Percentiles rank a stretch among this genome's conserved stretches.
Evolutionary conservation across 2,329 filamentous ascomycete genomes (phyloP).

Genomic region (Monosporascus ibericus): DNA sequence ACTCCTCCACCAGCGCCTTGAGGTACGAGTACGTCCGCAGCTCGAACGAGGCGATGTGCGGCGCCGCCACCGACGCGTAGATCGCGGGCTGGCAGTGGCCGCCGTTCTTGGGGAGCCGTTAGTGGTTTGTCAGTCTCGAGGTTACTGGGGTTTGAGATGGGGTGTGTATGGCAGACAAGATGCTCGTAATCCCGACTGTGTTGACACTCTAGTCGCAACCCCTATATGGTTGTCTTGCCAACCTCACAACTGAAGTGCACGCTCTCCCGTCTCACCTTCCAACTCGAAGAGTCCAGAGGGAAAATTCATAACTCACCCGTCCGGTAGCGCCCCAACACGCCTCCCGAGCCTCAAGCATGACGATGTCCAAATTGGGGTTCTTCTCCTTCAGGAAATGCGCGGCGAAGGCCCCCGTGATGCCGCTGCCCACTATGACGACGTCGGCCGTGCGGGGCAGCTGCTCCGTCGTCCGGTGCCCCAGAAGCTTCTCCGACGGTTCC

Average conservation of each 20-base stretch:
- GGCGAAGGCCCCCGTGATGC: conserved; percentile 69
- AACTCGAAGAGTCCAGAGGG: neutral
- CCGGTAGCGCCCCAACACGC: conserved; percentile 80
- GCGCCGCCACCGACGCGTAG: conserved; percentile 49
- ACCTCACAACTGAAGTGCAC: too few relatives aligned
- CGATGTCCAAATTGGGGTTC: conserved; percentile 43
- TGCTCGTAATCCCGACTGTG: too few relatives aligned
- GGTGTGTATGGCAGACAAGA: too few relatives aligned
- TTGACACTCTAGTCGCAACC: too few relatives aligned
- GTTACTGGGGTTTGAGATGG: too few relatives aligned
- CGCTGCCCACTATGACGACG: conserved; percentile 67
- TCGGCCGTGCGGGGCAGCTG: conserved; percentile 58
- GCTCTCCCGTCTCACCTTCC: too few relatives aligned
- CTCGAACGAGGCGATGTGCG: conserved; percentile 65
- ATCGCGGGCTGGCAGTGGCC: conserved; percentile 71
- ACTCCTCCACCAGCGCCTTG: conserved; percentile 45
- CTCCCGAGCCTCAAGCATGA: conserved; percentile 73
- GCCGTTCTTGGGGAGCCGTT: conserved; percentile 45
- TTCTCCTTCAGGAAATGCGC: conserved; percentile 54
- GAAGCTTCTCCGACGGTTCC: conserved; percentile 56
- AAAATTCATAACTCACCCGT: conserved; percentile 45
- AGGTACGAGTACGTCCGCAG: conserved; percentile 61
- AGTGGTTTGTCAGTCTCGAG: conserved; percentile 2
- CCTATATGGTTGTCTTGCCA: neutral
- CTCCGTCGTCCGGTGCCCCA: conserved; percentile 62